Evolutionary conservation across 306 rosid species (phyloP).

Genomic region (Quercus alba): DNA sequence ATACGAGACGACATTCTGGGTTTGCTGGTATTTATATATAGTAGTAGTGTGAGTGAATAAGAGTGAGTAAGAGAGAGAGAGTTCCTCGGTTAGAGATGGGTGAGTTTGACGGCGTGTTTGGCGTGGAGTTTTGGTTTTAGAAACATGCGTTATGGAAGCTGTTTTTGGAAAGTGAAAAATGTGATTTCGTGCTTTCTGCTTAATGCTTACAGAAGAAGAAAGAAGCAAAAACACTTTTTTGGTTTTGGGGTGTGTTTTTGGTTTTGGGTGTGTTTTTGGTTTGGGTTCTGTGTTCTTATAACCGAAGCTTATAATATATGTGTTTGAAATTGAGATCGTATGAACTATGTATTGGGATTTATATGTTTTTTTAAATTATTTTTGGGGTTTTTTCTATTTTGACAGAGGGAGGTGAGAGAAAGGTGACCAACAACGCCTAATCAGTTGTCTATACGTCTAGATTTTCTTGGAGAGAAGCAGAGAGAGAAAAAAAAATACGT

Average conservation of each 20-base stretch:
- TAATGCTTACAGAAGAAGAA: too few species aligned
- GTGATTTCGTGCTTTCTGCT: too few species aligned
- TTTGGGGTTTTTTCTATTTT: background rate
- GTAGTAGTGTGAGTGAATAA: background rate
- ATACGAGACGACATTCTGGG: conserved; percentile 46
- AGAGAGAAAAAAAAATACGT: conserved; percentile 8
- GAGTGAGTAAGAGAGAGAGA: background rate
- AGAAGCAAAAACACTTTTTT: too few species aligned
- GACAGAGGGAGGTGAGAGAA: conserved; percentile 40
- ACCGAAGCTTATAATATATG: background rate
- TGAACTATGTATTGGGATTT: background rate
- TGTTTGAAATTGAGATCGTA: too few species aligned
- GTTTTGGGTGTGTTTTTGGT: background rate
- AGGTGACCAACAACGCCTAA: conserved; percentile 83
- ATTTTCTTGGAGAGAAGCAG: background rate
- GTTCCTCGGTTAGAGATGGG: background rate
- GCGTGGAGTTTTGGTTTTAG: background rate
- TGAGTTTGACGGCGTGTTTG: background rate
- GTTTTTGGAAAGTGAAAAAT: too few species aligned
- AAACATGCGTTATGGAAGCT: background rate
- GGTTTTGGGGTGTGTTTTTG: background rate
- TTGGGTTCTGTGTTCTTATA: background rate
- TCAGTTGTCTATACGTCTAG: conserved; percentile 28
- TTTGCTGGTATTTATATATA: background rate
- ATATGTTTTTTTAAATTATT: background rate